A percentile compares a stretch with the other conserved stretches of the same genome.
Evolutionary conservation across 2,329 filamentous ascomycete genomes (phyloP).

Genomic region (Myriosclerotinia duriaeana): DNA sequence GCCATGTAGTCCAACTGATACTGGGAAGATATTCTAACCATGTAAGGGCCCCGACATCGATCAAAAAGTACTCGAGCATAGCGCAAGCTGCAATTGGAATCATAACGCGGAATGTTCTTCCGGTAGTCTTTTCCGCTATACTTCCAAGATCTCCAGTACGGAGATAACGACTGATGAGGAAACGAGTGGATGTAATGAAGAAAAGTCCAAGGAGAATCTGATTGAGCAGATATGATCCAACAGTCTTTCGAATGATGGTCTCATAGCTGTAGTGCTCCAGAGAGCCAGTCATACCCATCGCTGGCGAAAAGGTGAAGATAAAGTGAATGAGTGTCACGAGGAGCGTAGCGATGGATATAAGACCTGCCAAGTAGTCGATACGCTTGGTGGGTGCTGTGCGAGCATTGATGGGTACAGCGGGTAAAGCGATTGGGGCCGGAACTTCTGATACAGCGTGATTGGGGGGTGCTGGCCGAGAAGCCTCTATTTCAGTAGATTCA

Average conservation of each 20-base stretch:
- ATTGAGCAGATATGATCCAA: constrained; percentile 47
- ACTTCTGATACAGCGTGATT: constrained; percentile 10
- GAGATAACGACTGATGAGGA: constrained; percentile 47
- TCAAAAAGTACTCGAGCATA: constrained; percentile 48
- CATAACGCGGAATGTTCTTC: constrained; percentile 48
- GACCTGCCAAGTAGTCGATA: constrained; percentile 49
- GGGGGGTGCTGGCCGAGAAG: background rate
- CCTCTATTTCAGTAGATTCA: background rate
- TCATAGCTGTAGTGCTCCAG: constrained; percentile 44
- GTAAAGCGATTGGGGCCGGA: background rate
- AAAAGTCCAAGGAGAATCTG: constrained; percentile 51
- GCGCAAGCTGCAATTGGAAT: constrained; percentile 47
- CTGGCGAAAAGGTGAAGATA: constrained; percentile 46
- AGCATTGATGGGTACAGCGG: constrained; percentile 12
- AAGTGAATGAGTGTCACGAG: constrained; percentile 49
- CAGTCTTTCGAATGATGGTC: constrained; percentile 44
- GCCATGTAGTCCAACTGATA: constrained; percentile 50
- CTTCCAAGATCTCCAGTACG: constrained; percentile 45
- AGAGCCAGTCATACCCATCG: constrained; percentile 42
- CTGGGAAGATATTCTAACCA: constrained; percentile 48
- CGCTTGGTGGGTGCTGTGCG: constrained; percentile 31
- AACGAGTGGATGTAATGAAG: constrained; percentile 50
- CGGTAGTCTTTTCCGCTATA: constrained; percentile 47
- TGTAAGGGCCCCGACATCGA: constrained; percentile 46
- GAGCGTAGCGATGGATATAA: constrained; percentile 47